Base-by-base conservation (phyloP, 495 filamentous ascomycete species). In the Lepraria neglecta region DNA sequence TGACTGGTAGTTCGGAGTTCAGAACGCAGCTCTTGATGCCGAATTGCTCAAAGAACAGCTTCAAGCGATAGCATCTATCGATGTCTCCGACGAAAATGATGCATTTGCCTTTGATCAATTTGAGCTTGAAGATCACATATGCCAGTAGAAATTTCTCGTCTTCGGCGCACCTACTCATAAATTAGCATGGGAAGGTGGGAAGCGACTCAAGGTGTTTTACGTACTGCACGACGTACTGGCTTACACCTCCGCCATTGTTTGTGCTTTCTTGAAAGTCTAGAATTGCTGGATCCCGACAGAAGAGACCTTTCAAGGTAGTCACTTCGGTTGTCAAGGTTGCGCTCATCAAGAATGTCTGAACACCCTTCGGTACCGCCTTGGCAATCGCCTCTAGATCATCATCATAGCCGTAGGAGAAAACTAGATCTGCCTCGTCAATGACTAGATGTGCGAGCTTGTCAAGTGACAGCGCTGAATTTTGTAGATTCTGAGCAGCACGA, bases 21-120 rank as follows among this genome's bases (percentile, higher is more conserved):
- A 99, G 77, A 14, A 99, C 87, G 72, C 92, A 97, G 70, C 87
- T 90, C 72, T 88, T 88, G 69, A 96, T 90, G 28, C 90, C 91
- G 66, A 99, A 97, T 68, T 97, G 95, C 72, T 97, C 95, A 15
- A 99, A 81, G 71, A 94, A 97, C 11, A 99, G 80, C 75, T 97
- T 97, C 35, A 97, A 76, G 33, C 95, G 82, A 74, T 99, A 99
- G 66, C 88, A 91, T 59, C 94, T 82, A 71, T 97, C 95, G 56
- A 96, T 86, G 65, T 97, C 92, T 30, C 82, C 87, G 3, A 97
- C 95, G 67, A 97, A 99, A 58, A 97, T 86, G 63, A 99, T 88
- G 56, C 85, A 87, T 71, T 97, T 96, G 46, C 95, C 94, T 72
- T 95, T 95, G 71, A 99, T 85, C 19, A 97, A 76, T 74, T 95